Evolutionary conservation across 2,329 filamentous ascomycete genomes (phyloP), one percentile per base, ranked within the genome.

Genomic region (Kalaharituber pfeilii): DNA sequence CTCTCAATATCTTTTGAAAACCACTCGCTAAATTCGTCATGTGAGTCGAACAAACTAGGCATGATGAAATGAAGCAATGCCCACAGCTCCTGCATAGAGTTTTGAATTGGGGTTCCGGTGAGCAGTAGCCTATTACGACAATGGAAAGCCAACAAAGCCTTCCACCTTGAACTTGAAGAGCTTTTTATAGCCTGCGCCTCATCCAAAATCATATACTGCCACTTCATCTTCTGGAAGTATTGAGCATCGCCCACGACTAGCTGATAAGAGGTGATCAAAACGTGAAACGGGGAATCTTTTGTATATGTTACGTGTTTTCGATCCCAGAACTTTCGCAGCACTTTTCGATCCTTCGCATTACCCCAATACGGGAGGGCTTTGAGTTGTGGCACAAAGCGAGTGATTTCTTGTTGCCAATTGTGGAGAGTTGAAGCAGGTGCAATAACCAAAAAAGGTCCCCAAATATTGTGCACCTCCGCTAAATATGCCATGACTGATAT

Each of bases 181-280:
- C 88, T 95, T 74, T 98, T 98, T 79, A 98, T 96, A 61, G 91
- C 91, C 67, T 98, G 91, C 1, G 91, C 91, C 69, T 98, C 91
- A 64, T 98, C 91, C 39, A 98, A 78, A 68, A 98, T 95, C 91
- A 98, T 98, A 73, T 98, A 96, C 71, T 96, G 91, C 91, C 91
- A 98, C 64, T 84, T 84, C 76, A 98, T 91, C 74, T 96, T 96
- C 70, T 95, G 89, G 72, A 98, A 96, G 69, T 98, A 98, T 57
- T 87, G 82, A 1, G 93, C 86, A 67, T 98, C 91, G 25, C 88
- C 85, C 20, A 98, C 91, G 25, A 98, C 91, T 33, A 98, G 75
- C 69, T 98, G 91, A 68, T 98, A 98, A 0, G 89, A 96, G 0
- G 91, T 98, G 49, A 98, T 81, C 51, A 95, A 79, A 52, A 98